Evolutionary conservation across 768 basidiomycete genomes (phyloP), one percentile per base, ranked within the genome.

Genomic region (Calocera cornea): DNA sequence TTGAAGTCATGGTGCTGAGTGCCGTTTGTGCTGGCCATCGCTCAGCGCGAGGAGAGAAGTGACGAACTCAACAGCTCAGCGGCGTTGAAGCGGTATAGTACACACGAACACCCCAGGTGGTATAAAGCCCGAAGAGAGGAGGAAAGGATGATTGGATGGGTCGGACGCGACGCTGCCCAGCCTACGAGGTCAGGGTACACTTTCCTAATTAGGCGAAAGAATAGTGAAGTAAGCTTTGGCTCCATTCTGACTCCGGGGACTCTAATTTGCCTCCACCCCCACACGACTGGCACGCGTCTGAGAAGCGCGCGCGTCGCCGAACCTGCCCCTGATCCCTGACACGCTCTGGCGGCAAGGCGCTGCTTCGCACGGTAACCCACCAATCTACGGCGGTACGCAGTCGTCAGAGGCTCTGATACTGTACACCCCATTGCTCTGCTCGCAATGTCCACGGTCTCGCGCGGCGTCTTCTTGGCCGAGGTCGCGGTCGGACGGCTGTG

Each of bases 1-100:
- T 60, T 60, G 54, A 33, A 60, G 54, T 60, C 54, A 60, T 60
- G 54, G 31, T 27, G 54, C 22, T 27, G 31, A 29, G 54, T 29
- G 54, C 54, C 54, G 22, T 60, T 60, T 27, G 54, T 60, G 27
- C 54, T 60, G 54, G 54, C 54, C 54, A 60, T 60, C 16, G 31
- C 54, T 27, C 27, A 33, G 27, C 54, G 31, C 27, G 31, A 27
- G 10, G 27, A 19, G 16, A 5, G 11, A 10, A 10, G 7, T 33
- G 54, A 27, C 2, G 22, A 60, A 2, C 22, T 60, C 14, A 10
- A 10, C 54, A 27, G 31, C 27, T 60, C 27, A 27, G 31, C 10
- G 2, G 19, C 54, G 19, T 47, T 47, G 3, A n/a, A 19, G 16
- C 14, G 54, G 54, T 60, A 60, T 60, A 29, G 24, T 60, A 60